A percentile compares a stretch with the other conserved stretches of the same genome.
These are phyloP conservation scores for Tetrahymena elliotti DNA, from an alignment of 73 alveolate genomes.

Conservation along the genomic window DNA sequence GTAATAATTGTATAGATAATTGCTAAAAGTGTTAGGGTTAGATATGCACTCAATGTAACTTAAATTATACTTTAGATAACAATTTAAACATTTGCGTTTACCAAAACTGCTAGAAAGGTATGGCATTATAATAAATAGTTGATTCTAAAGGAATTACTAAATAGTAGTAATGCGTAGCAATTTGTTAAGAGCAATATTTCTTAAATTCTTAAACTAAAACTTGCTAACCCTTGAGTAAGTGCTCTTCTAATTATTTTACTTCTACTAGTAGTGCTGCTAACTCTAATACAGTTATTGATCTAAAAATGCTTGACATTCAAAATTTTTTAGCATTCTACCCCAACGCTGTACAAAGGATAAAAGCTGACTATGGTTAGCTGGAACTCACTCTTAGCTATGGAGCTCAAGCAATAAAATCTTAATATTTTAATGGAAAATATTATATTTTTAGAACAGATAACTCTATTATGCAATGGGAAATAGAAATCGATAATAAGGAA, in stretches of 20 bases:
- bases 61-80: too few relatives aligned
- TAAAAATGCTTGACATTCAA: too few relatives aligned
- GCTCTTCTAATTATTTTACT: background rate
- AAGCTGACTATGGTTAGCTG: background rate
- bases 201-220: background rate
- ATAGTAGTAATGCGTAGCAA: background rate
- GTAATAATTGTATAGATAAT: background rate
- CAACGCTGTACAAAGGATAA: background rate
- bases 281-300: background rate
- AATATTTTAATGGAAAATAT: background rate
- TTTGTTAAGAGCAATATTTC: background rate
- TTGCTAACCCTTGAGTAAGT: background rate
- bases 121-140: background rate
- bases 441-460: background rate
- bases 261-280: background rate
- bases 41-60: background rate
- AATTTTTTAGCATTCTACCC: background rate
- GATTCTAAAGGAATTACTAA: background rate
- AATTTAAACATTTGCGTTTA: background rate
- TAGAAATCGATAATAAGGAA: background rate
- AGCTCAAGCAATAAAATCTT: background rate
- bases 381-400: background rate
- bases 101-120: background rate
- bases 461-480: background rate
- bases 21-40: background rate